A percentile compares a stretch with the other conserved stretches of the same genome.
phyloP scores from a whole-genome alignment of 164 flowering plant species.

The Cinnamomum micranthum region DNA sequence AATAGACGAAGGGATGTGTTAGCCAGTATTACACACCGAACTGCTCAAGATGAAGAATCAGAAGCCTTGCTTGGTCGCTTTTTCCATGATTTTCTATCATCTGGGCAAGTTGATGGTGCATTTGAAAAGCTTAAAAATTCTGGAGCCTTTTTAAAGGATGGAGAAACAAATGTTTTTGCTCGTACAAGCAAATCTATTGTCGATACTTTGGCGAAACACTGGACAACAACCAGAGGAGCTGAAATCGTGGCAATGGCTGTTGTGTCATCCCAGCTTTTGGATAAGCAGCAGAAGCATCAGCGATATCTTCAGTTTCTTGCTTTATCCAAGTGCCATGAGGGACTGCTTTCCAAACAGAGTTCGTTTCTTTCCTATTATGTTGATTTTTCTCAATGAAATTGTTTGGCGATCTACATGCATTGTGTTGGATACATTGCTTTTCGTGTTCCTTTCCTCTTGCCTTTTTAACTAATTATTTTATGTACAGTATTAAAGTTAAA shows the following conservation, averaged over 20 bases:
- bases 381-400: not conserved
- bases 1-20: slow-evolving; percentile 48
- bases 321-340: slow-evolving; percentile 92
- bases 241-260: slow-evolving; percentile 74
- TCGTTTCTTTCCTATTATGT: slow-evolving; percentile 18
- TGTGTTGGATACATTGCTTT: not conserved
- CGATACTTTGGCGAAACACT: slow-evolving; percentile 89
- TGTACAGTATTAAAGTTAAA: no score
- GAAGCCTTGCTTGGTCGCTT: slow-evolving; percentile 77
- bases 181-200: slow-evolving; percentile 83
- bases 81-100: slow-evolving; percentile 71
- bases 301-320: slow-evolving; percentile 91
- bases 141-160: slow-evolving; percentile 88
- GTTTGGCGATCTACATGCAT: not conserved
- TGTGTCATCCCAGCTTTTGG: slow-evolving; percentile 72
- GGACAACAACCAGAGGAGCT: slow-evolving; percentile 96
- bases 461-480: not conserved
- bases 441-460: not conserved
- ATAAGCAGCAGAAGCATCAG: slow-evolving; percentile 88
- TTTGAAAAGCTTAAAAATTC: slow-evolving; percentile 62
- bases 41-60: slow-evolving; percentile 82
- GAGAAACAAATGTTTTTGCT: slow-evolving; percentile 76
- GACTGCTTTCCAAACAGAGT: slow-evolving; percentile 77
- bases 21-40: slow-evolving; percentile 46
- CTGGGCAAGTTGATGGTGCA: slow-evolving; percentile 64